These are phyloP conservation scores for Westerdykella ornata DNA, from an alignment of 2,329 filamentous ascomycete species.

Conservation along the genomic window DNA sequence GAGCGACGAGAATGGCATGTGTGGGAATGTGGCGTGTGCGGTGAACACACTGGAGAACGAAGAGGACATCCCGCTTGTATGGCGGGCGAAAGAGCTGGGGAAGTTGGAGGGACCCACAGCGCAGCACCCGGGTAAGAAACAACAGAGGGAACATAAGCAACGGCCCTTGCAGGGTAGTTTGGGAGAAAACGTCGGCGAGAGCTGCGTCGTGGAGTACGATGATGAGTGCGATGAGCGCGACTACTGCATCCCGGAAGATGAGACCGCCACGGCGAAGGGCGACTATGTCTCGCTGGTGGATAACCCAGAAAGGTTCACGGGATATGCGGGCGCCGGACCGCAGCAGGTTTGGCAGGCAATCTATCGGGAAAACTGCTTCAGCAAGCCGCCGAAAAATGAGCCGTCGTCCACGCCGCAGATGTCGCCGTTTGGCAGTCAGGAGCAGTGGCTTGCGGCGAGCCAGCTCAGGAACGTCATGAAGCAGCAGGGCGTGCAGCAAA, in stretches of 20 bases:
- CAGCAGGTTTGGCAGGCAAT: conserved; percentile 94
- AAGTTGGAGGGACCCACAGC: conserved; percentile 88
- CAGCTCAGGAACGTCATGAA: conserved; percentile 57
- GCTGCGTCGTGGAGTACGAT: conserved; percentile 94
- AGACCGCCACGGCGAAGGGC: conserved; percentile 76
- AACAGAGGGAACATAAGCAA: conserved; percentile 63
- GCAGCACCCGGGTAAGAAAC: conserved; percentile 72
- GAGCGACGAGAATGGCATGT: conserved; percentile 88
- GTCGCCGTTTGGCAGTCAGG: conserved; percentile 34
- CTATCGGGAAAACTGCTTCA: conserved; percentile 95
- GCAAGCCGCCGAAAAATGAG: conserved; percentile 39
- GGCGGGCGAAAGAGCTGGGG: conserved; percentile 85
- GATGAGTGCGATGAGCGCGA: conserved; percentile 95
- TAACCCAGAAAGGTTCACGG: conserved; percentile 93
- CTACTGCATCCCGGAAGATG: conserved; percentile 94
- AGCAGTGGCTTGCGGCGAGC: conserved; percentile 50
- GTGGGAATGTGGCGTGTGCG: conserved; percentile 92
- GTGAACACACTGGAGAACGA: conserved; percentile 94
- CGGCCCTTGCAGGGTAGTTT: conserved; percentile 74
- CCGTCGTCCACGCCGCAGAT: conserved; percentile 30
- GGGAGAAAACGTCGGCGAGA: conserved; percentile 84
- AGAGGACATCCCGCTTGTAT: conserved; percentile 84
- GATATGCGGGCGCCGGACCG: conserved; percentile 77
- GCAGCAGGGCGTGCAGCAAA: conserved; percentile 54
- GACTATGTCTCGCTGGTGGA: conserved; percentile 93